Base-by-base conservation (phyloP, 129 eudicot species). In the Escallonia herrerae region DNA sequence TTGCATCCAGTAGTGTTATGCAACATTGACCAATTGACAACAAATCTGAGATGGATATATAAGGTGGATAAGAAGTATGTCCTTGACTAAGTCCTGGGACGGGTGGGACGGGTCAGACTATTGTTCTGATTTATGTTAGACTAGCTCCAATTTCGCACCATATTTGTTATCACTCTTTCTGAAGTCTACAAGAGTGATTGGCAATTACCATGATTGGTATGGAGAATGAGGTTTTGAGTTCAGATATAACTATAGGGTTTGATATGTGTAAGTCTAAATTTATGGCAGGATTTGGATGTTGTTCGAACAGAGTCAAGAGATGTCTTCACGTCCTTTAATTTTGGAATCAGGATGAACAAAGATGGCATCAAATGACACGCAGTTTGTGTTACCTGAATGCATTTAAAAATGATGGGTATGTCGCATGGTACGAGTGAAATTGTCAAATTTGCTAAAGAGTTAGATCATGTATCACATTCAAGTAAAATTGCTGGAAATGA, bases 381-480 rank as follows among this genome's bases (percentile, higher is more conserved):
- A 37, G 70, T 38, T 7, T 6, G 40, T 49, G 53, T n/a, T 63
- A 7, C 33, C 7, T 56, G 40, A 40, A 41, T 8, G 56, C 54
- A 61, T 67, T 52, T 60, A 62, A 56, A 10, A 55, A 60, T 45
- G 40, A 87, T 85, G 95, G 80, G 67, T 41, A 69, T 73, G 13
- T 44, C 69, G 66, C 41, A 56, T 48, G 74, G 82, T 60, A 67
- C 69, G 41, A 58, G 73, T 13, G 98, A 91, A 74, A 91, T 91
- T 62, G 80, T 71, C 59, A 91, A 91, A 70, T 57, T 74, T 51
- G 62, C 68, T 68, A 90, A 79, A 80, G 77, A 58, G 52, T 61
- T 66, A 9, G 60, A 74, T 37, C 56, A 59, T 64, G 71, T 44
- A 48, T 50, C 65, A n/a, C 45, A 56, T 6, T 43, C 63, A 11